A percentile compares a stretch with the other conserved stretches of the same genome.
Conservation (phyloP, 345 rosid species). For the Salix brachista region DNA sequence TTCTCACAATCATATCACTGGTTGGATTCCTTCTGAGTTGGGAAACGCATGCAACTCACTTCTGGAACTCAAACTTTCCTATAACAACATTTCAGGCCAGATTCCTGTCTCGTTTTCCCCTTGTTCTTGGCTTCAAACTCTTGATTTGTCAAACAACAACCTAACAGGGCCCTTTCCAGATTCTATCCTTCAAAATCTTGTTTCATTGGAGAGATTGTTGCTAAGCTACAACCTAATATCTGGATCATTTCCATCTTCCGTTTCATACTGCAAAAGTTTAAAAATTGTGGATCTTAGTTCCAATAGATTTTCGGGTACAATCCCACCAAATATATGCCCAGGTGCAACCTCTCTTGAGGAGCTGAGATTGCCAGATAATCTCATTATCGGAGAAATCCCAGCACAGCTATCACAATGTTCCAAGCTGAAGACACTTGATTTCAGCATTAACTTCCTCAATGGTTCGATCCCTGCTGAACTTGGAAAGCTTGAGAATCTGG, state of each 20-base stretch:
- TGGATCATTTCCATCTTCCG: conserved; percentile 63
- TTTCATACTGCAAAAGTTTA: conserved; percentile 65
- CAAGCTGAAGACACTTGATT: conserved; percentile 62
- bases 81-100: conserved; percentile 76
- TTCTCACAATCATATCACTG: conserved; percentile 66
- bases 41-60: conserved; percentile 67
- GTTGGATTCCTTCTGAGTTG: conserved; percentile 78
- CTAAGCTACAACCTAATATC: conserved; percentile 69
- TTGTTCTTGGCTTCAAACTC: conserved; percentile 61
- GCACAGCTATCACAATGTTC: conserved; percentile 71
- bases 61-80: conserved; percentile 51
- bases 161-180: conserved; percentile 73
- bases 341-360: conserved; percentile 77
- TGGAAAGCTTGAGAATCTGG: conserved; percentile 73
- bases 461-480: conserved; percentile 82
- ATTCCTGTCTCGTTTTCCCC: conserved; percentile 61
- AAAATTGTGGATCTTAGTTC: conserved; percentile 72
- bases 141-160: conserved; percentile 85
- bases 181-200: conserved; percentile 48
- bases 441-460: conserved; percentile 76
- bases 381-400: conserved; percentile 68
- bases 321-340: conserved; percentile 78
- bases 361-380: conserved; percentile 78
- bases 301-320: conserved; percentile 60
- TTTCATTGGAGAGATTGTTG: conserved; percentile 56